A percentile compares a stretch with the other conserved stretches of the same genome.
Evolutionary conservation across 2,329 filamentous ascomycete genomes (phyloP).

Genomic region (Helotiales sp.): DNA sequence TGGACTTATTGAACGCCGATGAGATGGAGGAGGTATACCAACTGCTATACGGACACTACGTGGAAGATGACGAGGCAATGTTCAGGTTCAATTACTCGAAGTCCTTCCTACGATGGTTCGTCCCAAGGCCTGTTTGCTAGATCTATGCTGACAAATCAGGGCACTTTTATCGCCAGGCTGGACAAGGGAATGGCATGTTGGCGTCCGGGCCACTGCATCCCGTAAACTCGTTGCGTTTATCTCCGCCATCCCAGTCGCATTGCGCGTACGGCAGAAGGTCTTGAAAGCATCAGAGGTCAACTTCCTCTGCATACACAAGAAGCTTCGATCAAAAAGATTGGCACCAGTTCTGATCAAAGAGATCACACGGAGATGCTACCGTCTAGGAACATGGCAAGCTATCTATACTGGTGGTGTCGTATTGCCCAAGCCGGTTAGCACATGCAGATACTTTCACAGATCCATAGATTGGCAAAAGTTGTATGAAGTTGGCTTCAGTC

Average conservation of each 20-base stretch:
- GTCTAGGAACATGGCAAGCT: constrained; percentile 86
- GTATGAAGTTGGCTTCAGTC: constrained; percentile 91
- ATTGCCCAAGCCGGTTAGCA: constrained; percentile 87
- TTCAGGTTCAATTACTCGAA: constrained; percentile 96
- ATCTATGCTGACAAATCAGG: constrained; percentile 50
- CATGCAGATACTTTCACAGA: constrained; percentile 93
- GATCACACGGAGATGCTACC: constrained; percentile 88
- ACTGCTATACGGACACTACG: constrained; percentile 88
- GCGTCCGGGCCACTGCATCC: constrained; percentile 81
- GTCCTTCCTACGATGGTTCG: constrained; percentile 84
- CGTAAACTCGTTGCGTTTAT: constrained; percentile 93
- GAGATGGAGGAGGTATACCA: constrained; percentile 91
- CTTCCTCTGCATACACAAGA: constrained; percentile 98
- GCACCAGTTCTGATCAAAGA: constrained; percentile 96
- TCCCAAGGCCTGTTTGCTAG: constrained; percentile 6
- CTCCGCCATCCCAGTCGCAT: constrained; percentile 82
- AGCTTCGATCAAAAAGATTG: constrained; percentile 88
- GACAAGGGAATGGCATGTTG: constrained; percentile 92
- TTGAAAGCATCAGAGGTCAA: constrained; percentile 91
- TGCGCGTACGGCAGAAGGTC: constrained; percentile 75
- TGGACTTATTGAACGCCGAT: constrained; percentile 77
- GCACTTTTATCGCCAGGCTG: constrained; percentile 93
- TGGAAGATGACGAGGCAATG: constrained; percentile 95
- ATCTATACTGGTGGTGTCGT: constrained; percentile 94
- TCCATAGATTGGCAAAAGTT: constrained; percentile 95